A percentile compares a stretch with the other conserved stretches of the same genome.
phyloP scores from a whole-genome alignment of 306 rosid species.

The Fragaria vesca region DNA sequence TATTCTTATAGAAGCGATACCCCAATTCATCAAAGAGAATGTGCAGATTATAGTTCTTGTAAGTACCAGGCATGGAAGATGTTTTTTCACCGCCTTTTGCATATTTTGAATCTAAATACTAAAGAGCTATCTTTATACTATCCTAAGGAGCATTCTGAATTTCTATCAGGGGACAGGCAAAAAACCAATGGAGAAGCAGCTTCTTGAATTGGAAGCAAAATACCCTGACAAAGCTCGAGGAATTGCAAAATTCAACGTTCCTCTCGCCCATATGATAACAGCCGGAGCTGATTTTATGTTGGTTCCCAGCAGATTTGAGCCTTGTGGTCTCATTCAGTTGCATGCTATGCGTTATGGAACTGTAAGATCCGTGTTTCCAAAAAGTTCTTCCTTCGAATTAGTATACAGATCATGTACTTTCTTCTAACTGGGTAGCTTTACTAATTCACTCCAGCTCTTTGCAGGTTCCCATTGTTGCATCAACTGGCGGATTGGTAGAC shows the following conservation, averaged over 20 bases:
- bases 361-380: constrained; percentile 28
- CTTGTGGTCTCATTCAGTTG: constrained; percentile 82
- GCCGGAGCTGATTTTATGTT: constrained; percentile 75
- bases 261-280: constrained; percentile 74
- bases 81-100: neutral
- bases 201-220: constrained; percentile 49
- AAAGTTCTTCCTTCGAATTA: neutral
- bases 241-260: constrained; percentile 72
- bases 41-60: constrained; percentile 78
- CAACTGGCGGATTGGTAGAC: constrained; percentile 87
- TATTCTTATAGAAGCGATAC: constrained; percentile 75
- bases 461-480: constrained; percentile 77
- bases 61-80: constrained; percentile 22
- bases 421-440: neutral
- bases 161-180: constrained; percentile 75
- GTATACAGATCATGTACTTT: neutral
- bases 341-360: constrained; percentile 91
- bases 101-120: neutral
- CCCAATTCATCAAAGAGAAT: constrained; percentile 54
- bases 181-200: constrained; percentile 73
- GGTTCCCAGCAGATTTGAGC: constrained; percentile 83
- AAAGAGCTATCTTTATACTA: constrained; percentile 13
- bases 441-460: neutral
- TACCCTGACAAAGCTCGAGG: constrained; percentile 76
- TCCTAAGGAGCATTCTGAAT: constrained; percentile 18